Conservation (phyloP, 2,329 filamentous ascomycete species). For the Colletotrichum shisoi region DNA sequence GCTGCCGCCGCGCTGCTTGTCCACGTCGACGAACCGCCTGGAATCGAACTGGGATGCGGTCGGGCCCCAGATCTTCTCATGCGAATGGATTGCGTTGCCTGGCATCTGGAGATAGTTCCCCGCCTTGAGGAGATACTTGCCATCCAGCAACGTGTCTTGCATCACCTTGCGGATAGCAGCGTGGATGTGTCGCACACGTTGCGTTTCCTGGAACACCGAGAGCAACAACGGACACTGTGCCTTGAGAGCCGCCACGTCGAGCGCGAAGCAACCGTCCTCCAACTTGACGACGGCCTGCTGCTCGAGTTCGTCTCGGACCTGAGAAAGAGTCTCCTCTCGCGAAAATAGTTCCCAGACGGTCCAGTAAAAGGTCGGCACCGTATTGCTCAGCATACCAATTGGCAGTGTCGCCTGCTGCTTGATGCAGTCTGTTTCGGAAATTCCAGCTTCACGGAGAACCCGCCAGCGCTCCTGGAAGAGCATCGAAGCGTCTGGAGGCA, state of each 20-base stretch:
- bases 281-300: slow-evolving; percentile 21
- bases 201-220: slow-evolving; percentile 50
- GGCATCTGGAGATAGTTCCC: slow-evolving; percentile 50
- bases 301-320: slow-evolving; percentile 52
- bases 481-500: no score
- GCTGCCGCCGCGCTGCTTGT: slow-evolving; percentile 2
- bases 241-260: slow-evolving; percentile 49
- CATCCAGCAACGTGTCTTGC: slow-evolving; percentile 49
- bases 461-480: no score
- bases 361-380: slow-evolving; percentile 56
- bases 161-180: slow-evolving; percentile 46
- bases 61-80: slow-evolving; percentile 45
- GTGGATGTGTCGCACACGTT: slow-evolving; percentile 44
- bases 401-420: no score
- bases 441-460: no score
- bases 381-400: slow-evolving; percentile 47
- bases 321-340: slow-evolving; percentile 48
- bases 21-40: slow-evolving; percentile 39
- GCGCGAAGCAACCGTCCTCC: slow-evolving; percentile 25
- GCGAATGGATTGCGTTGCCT: slow-evolving; percentile 42
- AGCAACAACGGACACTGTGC: slow-evolving; percentile 48
- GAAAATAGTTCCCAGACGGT: slow-evolving; percentile 54
- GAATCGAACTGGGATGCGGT: slow-evolving; percentile 41
- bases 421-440: no score
- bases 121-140: slow-evolving; percentile 50